Evolutionary conservation across 73 alveolate species (phyloP).

Genomic region (Paraurostyla sp.): DNA sequence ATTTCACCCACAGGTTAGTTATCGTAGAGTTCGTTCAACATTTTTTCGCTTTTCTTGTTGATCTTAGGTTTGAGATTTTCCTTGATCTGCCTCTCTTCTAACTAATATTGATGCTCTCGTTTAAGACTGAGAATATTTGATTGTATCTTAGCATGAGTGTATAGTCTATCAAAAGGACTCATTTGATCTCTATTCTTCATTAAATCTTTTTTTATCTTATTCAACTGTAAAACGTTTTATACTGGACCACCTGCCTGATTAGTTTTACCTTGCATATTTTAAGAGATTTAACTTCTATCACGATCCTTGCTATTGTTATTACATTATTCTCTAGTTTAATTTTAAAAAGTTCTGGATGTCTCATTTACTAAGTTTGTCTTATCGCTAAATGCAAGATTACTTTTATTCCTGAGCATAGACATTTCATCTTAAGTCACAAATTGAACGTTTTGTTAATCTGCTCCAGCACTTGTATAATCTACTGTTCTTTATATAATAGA

Average conservation of each 20-base stretch:
- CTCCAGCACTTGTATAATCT: too few species aligned
- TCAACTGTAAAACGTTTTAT: background rate
- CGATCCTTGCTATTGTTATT: too few species aligned
- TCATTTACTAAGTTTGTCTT: background rate
- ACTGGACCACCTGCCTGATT: too few species aligned
- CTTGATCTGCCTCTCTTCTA: background rate
- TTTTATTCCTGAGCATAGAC: background rate
- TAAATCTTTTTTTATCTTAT: background rate
- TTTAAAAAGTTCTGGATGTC: background rate
- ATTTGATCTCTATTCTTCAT: background rate
- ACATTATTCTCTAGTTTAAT: too few species aligned
- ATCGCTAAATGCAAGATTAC: background rate
- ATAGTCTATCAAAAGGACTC: background rate
- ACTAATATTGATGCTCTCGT: background rate
- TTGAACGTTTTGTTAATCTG: background rate
- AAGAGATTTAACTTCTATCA: too few species aligned
- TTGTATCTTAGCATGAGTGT: background rate
- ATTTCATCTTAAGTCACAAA: constrained; percentile 11
- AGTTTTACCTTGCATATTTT: background rate
- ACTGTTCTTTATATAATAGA: too few species aligned
- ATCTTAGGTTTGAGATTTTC: constrained; percentile 5
- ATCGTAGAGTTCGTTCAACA: background rate
- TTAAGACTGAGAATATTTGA: background rate
- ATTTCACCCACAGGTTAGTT: background rate
- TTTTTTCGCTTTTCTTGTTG: background rate